Evolutionary conservation across 1,139 yeast species (phyloP), one percentile per base, ranked within the genome.

Genomic region (Eremothecium sinecaudum): DNA sequence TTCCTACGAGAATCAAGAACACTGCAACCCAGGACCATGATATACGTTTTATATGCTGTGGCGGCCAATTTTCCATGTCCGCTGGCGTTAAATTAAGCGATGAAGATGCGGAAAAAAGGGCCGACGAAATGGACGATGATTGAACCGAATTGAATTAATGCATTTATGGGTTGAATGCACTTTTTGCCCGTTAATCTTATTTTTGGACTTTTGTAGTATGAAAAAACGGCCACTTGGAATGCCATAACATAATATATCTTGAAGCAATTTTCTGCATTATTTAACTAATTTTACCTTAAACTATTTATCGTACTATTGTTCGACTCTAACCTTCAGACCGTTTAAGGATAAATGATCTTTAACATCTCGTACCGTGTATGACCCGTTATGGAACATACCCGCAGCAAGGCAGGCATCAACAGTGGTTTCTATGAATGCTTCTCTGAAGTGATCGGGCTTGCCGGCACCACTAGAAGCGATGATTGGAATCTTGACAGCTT

Each of bases 391-490:
- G 66, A 90, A 90, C 75, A 90, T 79, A 30, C 98, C 98, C 3
- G 98, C 98, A 19, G 98, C 98, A 35, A 90, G 67, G 9, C 98
- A 97, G 31, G 98, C 98, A 61, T 90, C 98, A 2, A 90, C 79
- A 3, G 73, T 69, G 18, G 96, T 84, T 29, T 76, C 68, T 33
- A 67, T 67, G 53, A 90, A 90, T 1, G 84, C 98, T 45, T 87
- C 84, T 44, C 73, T 74, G 57, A 90, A 90, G 61, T 90, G 97
- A 38, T 66, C 71, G 2, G 98, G 98, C 24, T 66, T 74, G 30
- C 98, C 98, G 5, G 98, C 98, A 32, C 98, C 98, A 39, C 93
- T 79, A 14, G 96, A 84, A 0, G 98, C 97, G 58, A 90, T 90
- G 1, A 90, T 96, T 0, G 98, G 98, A 33, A 90, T 80, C 1